Conservation (phyloP, 2,329 filamentous ascomycete species). For the Apiospora kogelbergensis region DNA sequence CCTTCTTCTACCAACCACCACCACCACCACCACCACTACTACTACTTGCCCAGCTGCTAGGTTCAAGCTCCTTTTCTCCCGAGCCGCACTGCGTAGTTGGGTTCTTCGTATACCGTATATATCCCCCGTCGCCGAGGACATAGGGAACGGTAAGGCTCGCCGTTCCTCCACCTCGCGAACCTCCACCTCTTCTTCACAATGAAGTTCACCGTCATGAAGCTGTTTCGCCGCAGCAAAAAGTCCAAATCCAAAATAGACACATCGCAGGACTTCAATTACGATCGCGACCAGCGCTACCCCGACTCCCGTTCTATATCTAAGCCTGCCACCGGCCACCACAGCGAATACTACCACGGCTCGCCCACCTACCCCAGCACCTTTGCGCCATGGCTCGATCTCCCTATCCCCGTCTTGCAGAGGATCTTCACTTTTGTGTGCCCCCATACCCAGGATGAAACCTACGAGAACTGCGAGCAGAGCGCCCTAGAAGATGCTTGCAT, state of each 20-base stretch:
- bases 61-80: neutral
- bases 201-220: constrained; percentile 30
- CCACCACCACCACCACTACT: neutral
- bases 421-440: constrained; percentile 86
- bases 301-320: constrained; percentile 21
- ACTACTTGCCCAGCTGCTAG: neutral
- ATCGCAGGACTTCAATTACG: constrained; percentile 21
- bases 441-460: constrained; percentile 73
- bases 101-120: neutral
- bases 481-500: constrained; percentile 80
- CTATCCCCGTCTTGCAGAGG: constrained; percentile 66
- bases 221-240: constrained; percentile 35
- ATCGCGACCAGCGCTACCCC: constrained; percentile 20
- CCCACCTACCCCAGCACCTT: constrained; percentile 18
- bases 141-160: neutral
- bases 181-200: constrained; percentile 18
- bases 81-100: neutral
- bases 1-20: neutral
- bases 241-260: constrained; percentile 21
- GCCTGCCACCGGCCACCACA: constrained; percentile 21
- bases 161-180: neutral
- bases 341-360: constrained; percentile 17
- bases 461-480: constrained; percentile 80
- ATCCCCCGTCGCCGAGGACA: neutral
- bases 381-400: constrained; percentile 49